A percentile compares a stretch with the other conserved stretches of the same genome.
These are phyloP conservation scores for Cucurbita argyrosperma DNA, from an alignment of 306 rosid genomes.

Conservation along the genomic window DNA sequence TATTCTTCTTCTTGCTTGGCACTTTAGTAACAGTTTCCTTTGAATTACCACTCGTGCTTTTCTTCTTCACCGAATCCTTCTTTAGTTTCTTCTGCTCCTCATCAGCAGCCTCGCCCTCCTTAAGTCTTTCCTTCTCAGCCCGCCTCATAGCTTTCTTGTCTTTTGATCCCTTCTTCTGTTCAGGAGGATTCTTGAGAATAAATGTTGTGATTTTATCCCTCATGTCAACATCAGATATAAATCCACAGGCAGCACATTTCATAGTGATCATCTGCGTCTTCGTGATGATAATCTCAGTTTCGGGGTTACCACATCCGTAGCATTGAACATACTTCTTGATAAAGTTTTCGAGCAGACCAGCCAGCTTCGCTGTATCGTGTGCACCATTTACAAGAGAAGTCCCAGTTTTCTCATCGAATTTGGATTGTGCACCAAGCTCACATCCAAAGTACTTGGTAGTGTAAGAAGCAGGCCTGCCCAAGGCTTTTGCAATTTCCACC, in stretches of 20 bases:
- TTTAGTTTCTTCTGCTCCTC: conserved; percentile 52
- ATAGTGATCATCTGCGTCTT: conserved; percentile 60
- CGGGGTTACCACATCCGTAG: conserved; percentile 73
- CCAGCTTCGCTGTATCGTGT: conserved; percentile 67
- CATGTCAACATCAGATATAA: conserved; percentile 67
- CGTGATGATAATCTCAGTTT: conserved; percentile 57
- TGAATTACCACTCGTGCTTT: conserved; percentile 25
- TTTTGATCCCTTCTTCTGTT: conserved; percentile 50
- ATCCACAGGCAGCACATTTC: conserved; percentile 81
- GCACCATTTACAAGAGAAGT: conserved; percentile 63
- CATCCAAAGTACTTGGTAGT: conserved; percentile 70
- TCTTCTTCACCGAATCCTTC: conserved; percentile 49
- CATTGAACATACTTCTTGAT: conserved; percentile 79
- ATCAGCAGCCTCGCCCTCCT: conserved; percentile 69
- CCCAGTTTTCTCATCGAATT: conserved; percentile 70
- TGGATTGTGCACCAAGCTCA: conserved; percentile 80
- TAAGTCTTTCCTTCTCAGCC: conserved; percentile 69
- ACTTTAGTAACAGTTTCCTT: conserved; percentile 26
- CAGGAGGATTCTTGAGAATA: conserved; percentile 69
- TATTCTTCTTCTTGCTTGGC: conserved; percentile 33
- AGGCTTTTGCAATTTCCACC: conserved; percentile 79
- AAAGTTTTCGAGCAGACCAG: conserved; percentile 66
- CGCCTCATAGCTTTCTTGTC: conserved; percentile 76
- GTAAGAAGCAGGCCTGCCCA: conserved; percentile 70
- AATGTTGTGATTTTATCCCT: conserved; percentile 71